A percentile compares a stretch with the other conserved stretches of the same genome.
Evolutionary conservation across 1,139 yeast species (phyloP).

Genomic region (Yamadazyma conglobata): DNA sequence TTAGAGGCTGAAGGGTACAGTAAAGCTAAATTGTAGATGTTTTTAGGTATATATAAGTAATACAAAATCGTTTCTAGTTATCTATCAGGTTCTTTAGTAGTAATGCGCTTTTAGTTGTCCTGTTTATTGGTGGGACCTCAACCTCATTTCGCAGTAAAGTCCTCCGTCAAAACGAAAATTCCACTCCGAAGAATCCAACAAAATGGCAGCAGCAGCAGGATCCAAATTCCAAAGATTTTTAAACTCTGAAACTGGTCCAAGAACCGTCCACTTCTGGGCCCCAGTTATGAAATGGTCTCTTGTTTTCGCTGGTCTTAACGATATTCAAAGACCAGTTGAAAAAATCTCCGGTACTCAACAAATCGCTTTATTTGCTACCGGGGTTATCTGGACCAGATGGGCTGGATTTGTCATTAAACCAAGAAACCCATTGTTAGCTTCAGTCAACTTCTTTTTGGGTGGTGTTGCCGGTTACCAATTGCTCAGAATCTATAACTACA

Average conservation of each 20-base stretch:
- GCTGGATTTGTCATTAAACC: slow-evolving; percentile 87
- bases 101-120: too few relatives aligned
- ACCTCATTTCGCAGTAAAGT: too few relatives aligned
- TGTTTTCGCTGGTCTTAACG: slow-evolving; percentile 87
- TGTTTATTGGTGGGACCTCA: too few relatives aligned
- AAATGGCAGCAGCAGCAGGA: slow-evolving; percentile 46
- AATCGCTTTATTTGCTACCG: slow-evolving; percentile 85
- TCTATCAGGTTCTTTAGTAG: too few relatives aligned
- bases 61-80: too few relatives aligned
- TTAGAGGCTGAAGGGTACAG: slow-evolving; percentile 44
- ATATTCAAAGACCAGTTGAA: slow-evolving; percentile 86
- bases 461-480: slow-evolving; percentile 87
- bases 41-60: slow-evolving; percentile 1
- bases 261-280: slow-evolving; percentile 94
- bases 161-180: neutral
- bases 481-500: slow-evolving; percentile 63
- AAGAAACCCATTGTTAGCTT: slow-evolving; percentile 79
- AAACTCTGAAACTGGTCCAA: slow-evolving; percentile 90
- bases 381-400: slow-evolving; percentile 98
- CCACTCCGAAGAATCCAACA: too few relatives aligned
- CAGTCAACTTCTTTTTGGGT: slow-evolving; percentile 92
- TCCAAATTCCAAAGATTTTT: slow-evolving; percentile 69
- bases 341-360: slow-evolving; percentile 90
- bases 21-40: slow-evolving; percentile 15
- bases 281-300: slow-evolving; percentile 73